These are phyloP conservation scores for Toxoplasma gondii DNA, from an alignment of 169 alveolate genomes.

Conservation along the genomic window DNA sequence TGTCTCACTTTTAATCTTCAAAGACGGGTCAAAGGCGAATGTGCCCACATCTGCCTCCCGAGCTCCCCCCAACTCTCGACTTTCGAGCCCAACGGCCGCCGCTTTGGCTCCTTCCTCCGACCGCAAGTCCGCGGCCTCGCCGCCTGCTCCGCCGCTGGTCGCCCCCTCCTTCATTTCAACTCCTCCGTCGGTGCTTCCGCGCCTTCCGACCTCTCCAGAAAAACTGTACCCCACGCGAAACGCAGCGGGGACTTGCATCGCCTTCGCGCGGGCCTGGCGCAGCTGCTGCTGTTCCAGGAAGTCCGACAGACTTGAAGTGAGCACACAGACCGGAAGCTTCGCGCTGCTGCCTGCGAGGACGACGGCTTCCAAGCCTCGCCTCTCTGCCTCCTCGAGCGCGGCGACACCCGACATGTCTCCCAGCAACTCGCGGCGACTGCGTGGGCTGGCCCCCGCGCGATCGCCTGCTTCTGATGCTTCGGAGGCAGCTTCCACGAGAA, in stretches of 20 bases:
- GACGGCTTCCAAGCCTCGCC: slow-evolving; percentile 11
- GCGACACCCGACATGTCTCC: slow-evolving; percentile 3
- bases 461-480: no score
- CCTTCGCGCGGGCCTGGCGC: slow-evolving; percentile 6
- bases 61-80: background rate
- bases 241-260: background rate
- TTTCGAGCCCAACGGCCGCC: no score
- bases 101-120: background rate
- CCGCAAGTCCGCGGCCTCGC: background rate
- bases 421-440: background rate
- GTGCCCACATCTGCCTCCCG: background rate
- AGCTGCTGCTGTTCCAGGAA: background rate
- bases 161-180: no score
- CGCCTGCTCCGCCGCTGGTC: background rate
- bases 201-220: background rate
- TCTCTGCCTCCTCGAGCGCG: slow-evolving; percentile 2
- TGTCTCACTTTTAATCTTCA: background rate
- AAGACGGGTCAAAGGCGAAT: slow-evolving; percentile 19
- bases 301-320: background rate
- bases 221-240: background rate
- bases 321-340: background rate
- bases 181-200: background rate
- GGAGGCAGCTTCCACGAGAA: background rate
- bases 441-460: background rate
- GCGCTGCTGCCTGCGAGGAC: slow-evolving; percentile 30